Evolutionary conservation across 768 basidiomycete genomes (phyloP), one percentile per base, ranked within the genome.

Genomic region (Ramaria sp.): DNA sequence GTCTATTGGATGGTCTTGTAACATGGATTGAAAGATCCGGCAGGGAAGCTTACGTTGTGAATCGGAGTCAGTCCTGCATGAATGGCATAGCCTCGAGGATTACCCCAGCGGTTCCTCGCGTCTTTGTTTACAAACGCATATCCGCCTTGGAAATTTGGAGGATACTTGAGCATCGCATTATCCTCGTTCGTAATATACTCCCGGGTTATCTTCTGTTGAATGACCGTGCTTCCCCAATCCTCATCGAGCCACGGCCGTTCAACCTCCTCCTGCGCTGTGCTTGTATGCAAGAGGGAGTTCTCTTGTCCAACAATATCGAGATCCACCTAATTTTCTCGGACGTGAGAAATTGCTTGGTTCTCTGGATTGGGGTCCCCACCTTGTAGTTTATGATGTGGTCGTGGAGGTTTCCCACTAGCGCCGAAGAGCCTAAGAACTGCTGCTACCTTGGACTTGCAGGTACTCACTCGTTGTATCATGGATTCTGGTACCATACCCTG

Each of bases 361-460:
- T 6, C 6, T 41, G 34, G 48, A 41, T 49, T 39, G 7, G 20
- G 20, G 45, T 12, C 24, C 59, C 10, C n/a, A 73, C 78, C 67
- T 79, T 81, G 68, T 73, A 81, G 64, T 82, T 83, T 64, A 86
- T 79, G 34, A 84, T 76, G 61, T 84, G 83, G 64, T 86, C 83
- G 59, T 85, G 83, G 11, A 85, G 65, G 39, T 76, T 81, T 11
- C 83, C 83, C 80, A 83, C 79, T 80, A 19, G 22, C 20, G 24
- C 50, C 15, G 19, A 15, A 45, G 15, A 31, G 19, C 38, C 58
- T 22, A 43, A 38, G 38, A 17, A 34, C 1, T 7, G 0, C 1
- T 48, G 30, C 24, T 10, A 7, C 7, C 10, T 11, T 27, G 19
- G 31, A 50, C 9, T 34, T 30, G 42, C 51, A 19, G 24, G 1